These are phyloP conservation scores for Trichoderma citrinoviride DNA, from an alignment of 2,329 filamentous ascomycete species.

Conservation along the genomic window DNA sequence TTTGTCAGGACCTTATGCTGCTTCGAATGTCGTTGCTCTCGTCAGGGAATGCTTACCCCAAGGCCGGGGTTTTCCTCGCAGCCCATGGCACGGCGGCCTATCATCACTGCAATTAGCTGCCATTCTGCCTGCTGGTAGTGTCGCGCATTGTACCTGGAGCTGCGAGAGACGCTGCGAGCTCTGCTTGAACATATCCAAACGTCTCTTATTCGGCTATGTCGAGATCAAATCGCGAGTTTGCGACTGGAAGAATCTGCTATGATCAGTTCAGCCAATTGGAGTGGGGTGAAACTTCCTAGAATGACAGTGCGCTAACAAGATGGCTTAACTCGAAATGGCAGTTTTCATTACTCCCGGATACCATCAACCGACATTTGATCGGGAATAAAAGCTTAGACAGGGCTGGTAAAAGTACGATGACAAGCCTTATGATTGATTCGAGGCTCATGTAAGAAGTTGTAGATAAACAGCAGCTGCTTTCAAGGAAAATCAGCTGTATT, in stretches of 20 bases:
- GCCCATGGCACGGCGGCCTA: slow-evolving; percentile 15
- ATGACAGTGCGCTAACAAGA: background rate
- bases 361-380: too few relatives aligned
- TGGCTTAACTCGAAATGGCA: background rate
- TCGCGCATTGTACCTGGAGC: slow-evolving; percentile 26
- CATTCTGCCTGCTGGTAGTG: background rate
- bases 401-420: too few relatives aligned
- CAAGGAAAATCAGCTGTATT: too few relatives aligned
- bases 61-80: background rate
- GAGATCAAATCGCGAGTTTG: background rate
- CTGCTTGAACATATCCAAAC: slow-evolving; percentile 31
- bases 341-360: background rate
- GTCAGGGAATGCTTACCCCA: slow-evolving; percentile 5
- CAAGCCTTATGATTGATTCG: too few relatives aligned
- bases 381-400: too few relatives aligned
- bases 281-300: background rate
- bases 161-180: slow-evolving; percentile 29
- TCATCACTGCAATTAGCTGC: background rate
- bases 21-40: background rate
- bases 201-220: background rate
- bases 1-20: background rate
- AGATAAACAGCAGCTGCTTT: background rate
- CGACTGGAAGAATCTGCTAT: slow-evolving; percentile 8
- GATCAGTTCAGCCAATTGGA: background rate
- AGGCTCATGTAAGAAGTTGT: too few relatives aligned